Evolutionary conservation across 1,284 basidiomycete species (phyloP).

Genomic region (Pisolithus thermaeus): DNA sequence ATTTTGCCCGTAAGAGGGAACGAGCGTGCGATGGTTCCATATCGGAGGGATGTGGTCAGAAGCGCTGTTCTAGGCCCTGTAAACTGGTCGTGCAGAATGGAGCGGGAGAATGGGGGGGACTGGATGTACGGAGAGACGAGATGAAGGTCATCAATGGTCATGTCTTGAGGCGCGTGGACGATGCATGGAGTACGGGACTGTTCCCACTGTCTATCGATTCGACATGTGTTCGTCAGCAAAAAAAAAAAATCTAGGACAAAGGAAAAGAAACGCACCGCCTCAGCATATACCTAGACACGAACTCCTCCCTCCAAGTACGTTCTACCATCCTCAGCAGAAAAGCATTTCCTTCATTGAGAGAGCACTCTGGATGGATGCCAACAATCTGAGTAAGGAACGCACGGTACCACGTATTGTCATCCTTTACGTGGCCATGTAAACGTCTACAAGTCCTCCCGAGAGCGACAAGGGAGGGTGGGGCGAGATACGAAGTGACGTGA

Average conservation of each 20-base stretch:
- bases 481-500: conserved; percentile 73
- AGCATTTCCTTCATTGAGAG: conserved; percentile 37
- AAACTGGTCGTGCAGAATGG: too few species aligned
- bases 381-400: conserved; percentile 74
- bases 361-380: conserved; percentile 56
- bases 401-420: conserved; percentile 80
- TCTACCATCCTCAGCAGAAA: conserved; percentile 55
- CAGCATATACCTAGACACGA: conserved; percentile 48
- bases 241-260: not conserved
- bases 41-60: conserved; percentile 60
- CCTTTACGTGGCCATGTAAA: conserved; percentile 62
- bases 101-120: too few species aligned
- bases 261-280: conserved; percentile 39
- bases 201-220: conserved; percentile 60
- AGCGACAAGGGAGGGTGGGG: conserved; percentile 56
- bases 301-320: conserved; percentile 65
- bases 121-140: conserved; percentile 43
- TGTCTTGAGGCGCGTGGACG: conserved; percentile 55
- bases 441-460: conserved; percentile 51
- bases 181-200: conserved; percentile 56
- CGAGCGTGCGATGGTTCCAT: conserved; percentile 74
- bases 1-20: conserved; percentile 66
- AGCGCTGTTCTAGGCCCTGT: conserved; percentile 32
- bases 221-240: conserved; percentile 7
- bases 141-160: conserved; percentile 49